Evolutionary conservation across 139 green algal species (phyloP), one percentile per base, ranked within the genome.

Genomic region (Medakamo hakoo): DNA sequence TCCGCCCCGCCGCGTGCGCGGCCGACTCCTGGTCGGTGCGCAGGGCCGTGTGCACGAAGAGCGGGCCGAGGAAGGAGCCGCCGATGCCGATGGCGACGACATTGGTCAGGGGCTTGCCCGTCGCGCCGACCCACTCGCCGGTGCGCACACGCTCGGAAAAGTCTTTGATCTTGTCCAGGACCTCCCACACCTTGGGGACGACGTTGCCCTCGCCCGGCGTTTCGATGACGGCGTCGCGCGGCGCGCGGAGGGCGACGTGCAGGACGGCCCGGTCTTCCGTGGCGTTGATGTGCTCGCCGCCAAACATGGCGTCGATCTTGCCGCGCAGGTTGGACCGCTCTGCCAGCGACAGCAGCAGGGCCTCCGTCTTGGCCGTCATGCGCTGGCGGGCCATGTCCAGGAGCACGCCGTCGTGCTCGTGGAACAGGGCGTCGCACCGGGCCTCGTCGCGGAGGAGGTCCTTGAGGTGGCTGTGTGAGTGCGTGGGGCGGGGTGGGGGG

Each of bases 21-120:
- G 62, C 60, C 26, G 72, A 72, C 55, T 63, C 60, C 32, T 73
- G 73, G 59, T 82, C 72, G 22, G 79, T 92, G 31, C 66, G 59
- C 2, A 99, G 81, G 0, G 93, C 86, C n/a, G 87, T 98, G 88
- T 99, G 93, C 65, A 98, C 91, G 71, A 99, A 99, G 3, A 94
- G 82, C 1, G 93, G 93, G 1, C 93, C 93, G 56, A 99, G 78
- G 78, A 93, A 96, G 30, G 77, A 91, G 65, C 93, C 93, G 32
- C 93, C 93, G 68, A 99, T 99, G 67, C 93, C 93, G 60, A 99
- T 88, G 25, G 86, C 84, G 26, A 99, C 93, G 26, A 99, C 85
- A 52, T 90, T 85, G 58, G 81, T 97, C 48, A 99, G 80, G 24
- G 85, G 78, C 83, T 98, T 97, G 63, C 93, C 93, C 0, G 93